Evolutionary conservation across 2,329 filamentous ascomycete genomes (phyloP).

Genomic region (Teratosphaeria epicoccoides): DNA sequence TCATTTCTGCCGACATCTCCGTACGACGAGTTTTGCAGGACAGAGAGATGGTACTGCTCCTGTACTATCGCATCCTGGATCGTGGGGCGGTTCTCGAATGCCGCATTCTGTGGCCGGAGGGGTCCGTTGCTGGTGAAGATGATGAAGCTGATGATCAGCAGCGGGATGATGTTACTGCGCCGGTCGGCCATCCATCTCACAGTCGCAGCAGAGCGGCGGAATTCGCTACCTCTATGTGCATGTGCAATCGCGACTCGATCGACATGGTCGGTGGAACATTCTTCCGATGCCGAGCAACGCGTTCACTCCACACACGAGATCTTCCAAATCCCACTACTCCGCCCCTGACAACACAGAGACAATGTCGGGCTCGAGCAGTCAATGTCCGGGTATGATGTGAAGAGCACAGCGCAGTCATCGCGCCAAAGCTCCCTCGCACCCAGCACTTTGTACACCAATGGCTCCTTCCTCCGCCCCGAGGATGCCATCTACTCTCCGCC

Average conservation of each 20-base stretch:
- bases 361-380: background rate
- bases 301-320: too few relatives aligned
- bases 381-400: conserved; percentile 7
- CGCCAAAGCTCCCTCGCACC: conserved; percentile 12
- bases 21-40: conserved; percentile 42
- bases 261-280: too few relatives aligned
- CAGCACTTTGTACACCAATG: conserved; percentile 1
- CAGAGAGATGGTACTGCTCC: conserved; percentile 40
- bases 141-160: conserved; percentile 44
- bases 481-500: conserved; percentile 67
- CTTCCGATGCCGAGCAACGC: too few relatives aligned
- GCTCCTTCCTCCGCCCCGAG: conserved; percentile 55
- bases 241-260: too few relatives aligned
- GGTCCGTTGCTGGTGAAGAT: conserved; percentile 39
- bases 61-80: conserved; percentile 40
- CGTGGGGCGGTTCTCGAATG: conserved; percentile 31
- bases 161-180: conserved; percentile 36
- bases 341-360: background rate
- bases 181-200: conserved; percentile 30
- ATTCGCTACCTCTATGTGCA: too few relatives aligned
- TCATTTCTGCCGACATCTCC: conserved; percentile 38
- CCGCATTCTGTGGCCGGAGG: conserved; percentile 19
- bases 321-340: too few relatives aligned
- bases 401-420: conserved; percentile 10
- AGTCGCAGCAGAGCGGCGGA: background rate